Conservation (phyloP, 2,329 filamentous ascomycete genomes). For the Thielaviopsis euricoi region DNA sequence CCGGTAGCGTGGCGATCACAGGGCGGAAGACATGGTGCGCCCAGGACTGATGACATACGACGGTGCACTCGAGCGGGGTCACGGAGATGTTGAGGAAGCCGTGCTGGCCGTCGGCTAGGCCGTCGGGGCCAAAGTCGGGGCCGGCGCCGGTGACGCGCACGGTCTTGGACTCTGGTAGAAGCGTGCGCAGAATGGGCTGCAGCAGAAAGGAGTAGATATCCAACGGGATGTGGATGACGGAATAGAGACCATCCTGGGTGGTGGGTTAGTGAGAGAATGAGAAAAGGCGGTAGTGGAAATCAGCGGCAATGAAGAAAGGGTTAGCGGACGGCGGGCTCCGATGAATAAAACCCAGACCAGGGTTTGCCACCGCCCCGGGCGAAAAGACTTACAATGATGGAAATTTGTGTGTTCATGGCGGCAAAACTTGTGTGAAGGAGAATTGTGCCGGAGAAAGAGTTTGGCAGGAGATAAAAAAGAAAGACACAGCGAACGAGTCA, state of each 20-base stretch:
- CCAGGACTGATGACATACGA: conserved; percentile 69
- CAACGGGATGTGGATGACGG: conserved; percentile 78
- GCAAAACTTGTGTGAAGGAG: too few species aligned
- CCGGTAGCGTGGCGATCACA: conserved; percentile 46
- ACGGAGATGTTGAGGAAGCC: conserved; percentile 87
- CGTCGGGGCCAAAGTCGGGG: conserved; percentile 6
- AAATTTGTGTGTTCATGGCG: conserved; percentile 39
- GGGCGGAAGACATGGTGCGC: conserved; percentile 62
- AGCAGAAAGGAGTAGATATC: conserved; percentile 62
- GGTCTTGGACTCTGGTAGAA: conserved; percentile 48
- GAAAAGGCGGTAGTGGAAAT: not conserved
- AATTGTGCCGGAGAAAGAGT: too few species aligned
- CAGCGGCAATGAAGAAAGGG: not conserved
- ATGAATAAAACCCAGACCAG: too few species aligned
- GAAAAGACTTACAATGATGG: conserved; percentile 35
- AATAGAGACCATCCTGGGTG: conserved; percentile 65
- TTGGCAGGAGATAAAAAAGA: too few species aligned
- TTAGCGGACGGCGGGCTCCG: too few species aligned
- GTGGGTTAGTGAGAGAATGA: conserved; percentile 20
- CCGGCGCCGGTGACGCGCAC: conserved; percentile 21
- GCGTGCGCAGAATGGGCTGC: conserved; percentile 70
- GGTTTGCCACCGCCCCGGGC: too few species aligned
- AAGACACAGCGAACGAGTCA: too few species aligned
- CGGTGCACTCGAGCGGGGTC: conserved; percentile 80
- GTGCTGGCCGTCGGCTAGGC: conserved; percentile 32